A percentile compares a stretch with the other conserved stretches of the same genome.
phyloP scores from a whole-genome alignment of 2,329 filamentous ascomycete species.

The Clonostachys byssicola region DNA sequence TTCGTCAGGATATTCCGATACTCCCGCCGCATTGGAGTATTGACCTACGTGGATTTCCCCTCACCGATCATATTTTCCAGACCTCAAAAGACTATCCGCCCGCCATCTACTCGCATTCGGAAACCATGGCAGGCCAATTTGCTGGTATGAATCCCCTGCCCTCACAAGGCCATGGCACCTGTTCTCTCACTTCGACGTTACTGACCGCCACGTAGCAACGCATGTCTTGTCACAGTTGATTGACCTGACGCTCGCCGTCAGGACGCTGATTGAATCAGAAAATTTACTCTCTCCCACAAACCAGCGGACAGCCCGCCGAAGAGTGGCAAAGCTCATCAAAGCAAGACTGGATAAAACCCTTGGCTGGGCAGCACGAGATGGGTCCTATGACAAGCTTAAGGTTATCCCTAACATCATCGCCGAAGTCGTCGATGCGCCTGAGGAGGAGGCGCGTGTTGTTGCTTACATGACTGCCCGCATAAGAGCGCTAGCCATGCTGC shows the following conservation, averaged over 20 bases:
- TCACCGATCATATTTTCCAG: slow-evolving; percentile 28
- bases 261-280: slow-evolving; percentile 26
- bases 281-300: slow-evolving; percentile 13
- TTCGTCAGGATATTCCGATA: slow-evolving; percentile 32
- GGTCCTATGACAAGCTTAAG: slow-evolving; percentile 23
- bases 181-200: too few relatives aligned
- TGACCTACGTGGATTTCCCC: slow-evolving; percentile 32
- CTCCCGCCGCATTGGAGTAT: slow-evolving; percentile 32
- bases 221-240: slow-evolving; percentile 20
- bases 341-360: slow-evolving; percentile 25
- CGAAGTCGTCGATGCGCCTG: slow-evolving; percentile 24
- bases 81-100: slow-evolving; percentile 20
- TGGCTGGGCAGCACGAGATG: slow-evolving; percentile 36
- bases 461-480: slow-evolving; percentile 27
- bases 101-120: slow-evolving; percentile 26
- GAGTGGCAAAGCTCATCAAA: slow-evolving; percentile 22
- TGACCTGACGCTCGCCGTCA: slow-evolving; percentile 28
- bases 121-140: too few relatives aligned
- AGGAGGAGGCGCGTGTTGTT: slow-evolving; percentile 21
- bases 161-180: too few relatives aligned
- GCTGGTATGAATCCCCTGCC: too few relatives aligned
- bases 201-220: slow-evolving; percentile 8
- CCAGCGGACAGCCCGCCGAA: neutral
- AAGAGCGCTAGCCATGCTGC: slow-evolving; percentile 23
- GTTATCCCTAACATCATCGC: slow-evolving; percentile 31